Evolutionary conservation across 306 rosid genomes (phyloP).

Genomic region (Spatholobus suberectus): DNA sequence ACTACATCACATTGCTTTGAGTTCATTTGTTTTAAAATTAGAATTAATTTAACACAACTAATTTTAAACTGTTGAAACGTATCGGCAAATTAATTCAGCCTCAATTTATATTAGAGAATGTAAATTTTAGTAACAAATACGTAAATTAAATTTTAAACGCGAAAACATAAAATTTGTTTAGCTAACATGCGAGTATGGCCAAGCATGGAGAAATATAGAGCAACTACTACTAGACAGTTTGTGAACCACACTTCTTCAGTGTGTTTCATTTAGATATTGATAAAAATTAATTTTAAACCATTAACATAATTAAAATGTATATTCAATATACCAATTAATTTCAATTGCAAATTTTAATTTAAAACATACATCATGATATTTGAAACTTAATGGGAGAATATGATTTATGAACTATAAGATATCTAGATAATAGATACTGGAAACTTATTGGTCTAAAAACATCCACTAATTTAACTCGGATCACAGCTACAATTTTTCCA

Average conservation of each 20-base stretch:
- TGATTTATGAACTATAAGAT: neutral
- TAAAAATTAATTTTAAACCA: neutral
- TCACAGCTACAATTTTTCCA: conserved; percentile 39
- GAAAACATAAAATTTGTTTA: too few relatives aligned
- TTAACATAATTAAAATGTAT: neutral
- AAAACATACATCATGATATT: neutral
- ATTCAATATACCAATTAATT: neutral
- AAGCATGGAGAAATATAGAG: too few relatives aligned
- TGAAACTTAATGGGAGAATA: too few relatives aligned
- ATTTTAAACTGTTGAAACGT: too few relatives aligned
- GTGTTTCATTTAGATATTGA: neutral
- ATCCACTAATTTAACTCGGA: conserved; percentile 27
- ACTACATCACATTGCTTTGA: too few relatives aligned
- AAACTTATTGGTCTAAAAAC: neutral
- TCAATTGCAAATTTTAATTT: neutral
- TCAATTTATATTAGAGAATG: too few relatives aligned
- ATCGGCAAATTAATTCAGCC: too few relatives aligned
- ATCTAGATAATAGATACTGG: neutral
- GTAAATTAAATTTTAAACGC: too few relatives aligned
- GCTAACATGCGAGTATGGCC: too few relatives aligned
- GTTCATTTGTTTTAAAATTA: too few relatives aligned
- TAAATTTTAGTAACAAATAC: too few relatives aligned
- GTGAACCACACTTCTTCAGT: neutral
- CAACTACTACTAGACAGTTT: neutral
- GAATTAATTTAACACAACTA: too few relatives aligned